Percentiles rank a stretch among this genome's conserved stretches.
Conservation (phyloP, 306 rosid genomes). For the Arachis stenosperma region DNA sequence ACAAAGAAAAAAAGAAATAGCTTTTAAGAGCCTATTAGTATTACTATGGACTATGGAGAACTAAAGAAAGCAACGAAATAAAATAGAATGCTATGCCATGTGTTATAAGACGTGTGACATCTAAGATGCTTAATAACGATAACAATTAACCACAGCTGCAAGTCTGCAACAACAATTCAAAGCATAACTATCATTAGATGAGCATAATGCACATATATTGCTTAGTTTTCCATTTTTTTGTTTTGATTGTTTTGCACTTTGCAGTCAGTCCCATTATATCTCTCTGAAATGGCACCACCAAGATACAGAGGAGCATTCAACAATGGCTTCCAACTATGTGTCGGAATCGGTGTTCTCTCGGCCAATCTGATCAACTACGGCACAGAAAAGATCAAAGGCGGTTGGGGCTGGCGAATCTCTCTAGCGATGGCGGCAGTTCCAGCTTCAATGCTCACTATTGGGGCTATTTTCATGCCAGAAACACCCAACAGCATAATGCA, state of each 20-base stretch:
- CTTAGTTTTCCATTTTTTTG: not conserved
- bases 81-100: too few relatives aligned
- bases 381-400: conserved; percentile 23
- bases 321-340: conserved; percentile 44
- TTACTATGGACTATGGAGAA: too few relatives aligned
- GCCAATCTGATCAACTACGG: conserved; percentile 19
- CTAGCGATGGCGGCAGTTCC: conserved; percentile 23
- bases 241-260: not conserved
- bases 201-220: not conserved
- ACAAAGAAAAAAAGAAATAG: too few relatives aligned
- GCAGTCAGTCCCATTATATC: conserved; percentile 47
- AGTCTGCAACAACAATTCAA: too few relatives aligned
- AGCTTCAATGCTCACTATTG: not conserved
- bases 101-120: too few relatives aligned
- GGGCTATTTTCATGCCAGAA: not conserved
- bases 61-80: too few relatives aligned
- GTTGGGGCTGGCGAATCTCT: conserved; percentile 35
- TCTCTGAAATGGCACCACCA: conserved; percentile 47
- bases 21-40: too few relatives aligned
- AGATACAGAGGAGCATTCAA: conserved; percentile 51
- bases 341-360: conserved; percentile 10
- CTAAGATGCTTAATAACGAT: too few relatives aligned
- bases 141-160: too few relatives aligned
- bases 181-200: not conserved
- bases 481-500: not conserved